A percentile compares a stretch with the other conserved stretches of the same genome.
Conservation (phyloP, 1,284 basidiomycete genomes). For the Inonotus hispidus region DNA sequence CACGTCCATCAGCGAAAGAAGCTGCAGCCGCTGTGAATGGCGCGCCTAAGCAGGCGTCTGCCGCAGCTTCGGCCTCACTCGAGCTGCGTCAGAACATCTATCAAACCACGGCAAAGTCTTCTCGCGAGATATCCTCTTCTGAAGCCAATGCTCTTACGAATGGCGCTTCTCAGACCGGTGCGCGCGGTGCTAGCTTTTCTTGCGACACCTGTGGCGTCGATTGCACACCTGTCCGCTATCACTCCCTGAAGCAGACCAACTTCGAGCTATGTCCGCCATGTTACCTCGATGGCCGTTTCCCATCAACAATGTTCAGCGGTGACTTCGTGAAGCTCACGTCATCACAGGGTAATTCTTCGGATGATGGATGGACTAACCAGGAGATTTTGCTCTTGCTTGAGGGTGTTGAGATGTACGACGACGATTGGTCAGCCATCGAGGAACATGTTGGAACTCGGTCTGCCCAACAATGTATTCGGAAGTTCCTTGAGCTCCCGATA, state of each 20-base stretch:
- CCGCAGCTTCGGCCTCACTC: constrained; percentile 63
- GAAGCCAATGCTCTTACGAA: constrained; percentile 64
- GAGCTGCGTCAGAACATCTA: constrained; percentile 86
- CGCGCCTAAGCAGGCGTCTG: constrained; percentile 36
- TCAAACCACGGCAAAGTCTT: constrained; percentile 80
- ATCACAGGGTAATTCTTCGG: constrained; percentile 34
- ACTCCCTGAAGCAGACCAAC: constrained; percentile 89
- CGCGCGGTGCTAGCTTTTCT: constrained; percentile 48
- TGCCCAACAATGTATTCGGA: constrained; percentile 92
- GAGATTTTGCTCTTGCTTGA: constrained; percentile 88
- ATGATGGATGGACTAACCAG: constrained; percentile 87
- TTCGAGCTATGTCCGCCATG: constrained; percentile 87
- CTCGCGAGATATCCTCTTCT: constrained; percentile 55
- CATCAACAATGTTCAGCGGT: constrained; percentile 92
- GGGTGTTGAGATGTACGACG: constrained; percentile 96
- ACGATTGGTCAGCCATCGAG: constrained; percentile 91
- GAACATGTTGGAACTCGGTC: constrained; percentile 89
- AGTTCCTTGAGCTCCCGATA: constrained; percentile 95
- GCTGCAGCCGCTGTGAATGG: constrained; percentile 47
- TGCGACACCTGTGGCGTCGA: constrained; percentile 96
- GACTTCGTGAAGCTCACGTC: constrained; percentile 91
- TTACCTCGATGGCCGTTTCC: constrained; percentile 96
- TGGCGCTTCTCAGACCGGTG: constrained; percentile 45
- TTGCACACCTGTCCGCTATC: constrained; percentile 86
- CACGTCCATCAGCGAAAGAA: constrained; percentile 47